Conservation (phyloP, 2,329 filamentous ascomycete genomes). For the Epichloe elymi region DNA sequence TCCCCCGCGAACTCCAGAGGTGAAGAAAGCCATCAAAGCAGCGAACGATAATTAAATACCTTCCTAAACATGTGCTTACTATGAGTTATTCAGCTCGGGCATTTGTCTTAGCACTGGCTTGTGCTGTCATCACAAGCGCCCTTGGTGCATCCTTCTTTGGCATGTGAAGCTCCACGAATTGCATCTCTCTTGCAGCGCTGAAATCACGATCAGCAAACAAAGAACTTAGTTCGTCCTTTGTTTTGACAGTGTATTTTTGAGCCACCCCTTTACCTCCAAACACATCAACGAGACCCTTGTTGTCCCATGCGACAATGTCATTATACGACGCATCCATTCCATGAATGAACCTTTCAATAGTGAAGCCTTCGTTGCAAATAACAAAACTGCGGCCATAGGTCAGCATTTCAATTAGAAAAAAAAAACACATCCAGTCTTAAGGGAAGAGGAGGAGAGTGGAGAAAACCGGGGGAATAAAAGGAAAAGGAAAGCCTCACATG, state of each 20-base stretch:
- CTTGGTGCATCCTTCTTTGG: slow-evolving; percentile 64
- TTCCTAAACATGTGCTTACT: too few relatives aligned
- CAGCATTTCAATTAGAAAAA: neutral
- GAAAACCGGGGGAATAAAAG: neutral
- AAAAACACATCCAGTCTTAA: neutral
- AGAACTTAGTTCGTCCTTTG: slow-evolving; percentile 51
- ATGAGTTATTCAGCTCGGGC: slow-evolving; percentile 24
- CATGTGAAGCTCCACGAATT: slow-evolving; percentile 77
- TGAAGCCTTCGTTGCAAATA: slow-evolving; percentile 80
- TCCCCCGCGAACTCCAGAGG: too few relatives aligned
- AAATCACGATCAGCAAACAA: slow-evolving; percentile 55
- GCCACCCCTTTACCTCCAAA: slow-evolving; percentile 52
- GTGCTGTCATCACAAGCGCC: slow-evolving; percentile 55
- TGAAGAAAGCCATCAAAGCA: too few relatives aligned
- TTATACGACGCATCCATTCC: slow-evolving; percentile 72
- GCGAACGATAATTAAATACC: too few relatives aligned
- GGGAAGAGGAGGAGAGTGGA: too few relatives aligned
- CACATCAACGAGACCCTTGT: slow-evolving; percentile 51
- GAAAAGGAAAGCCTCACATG: slow-evolving; percentile 37
- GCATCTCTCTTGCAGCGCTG: slow-evolving; percentile 37
- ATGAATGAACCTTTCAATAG: slow-evolving; percentile 81
- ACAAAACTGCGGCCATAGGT: slow-evolving; percentile 44
- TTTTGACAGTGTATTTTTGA: slow-evolving; percentile 55
- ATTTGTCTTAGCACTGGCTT: slow-evolving; percentile 58
- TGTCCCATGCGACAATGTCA: slow-evolving; percentile 64